A percentile compares a stretch with the other conserved stretches of the same genome.
These are phyloP conservation scores for Austroboletus novae-zelandiae DNA, from an alignment of 1,284 basidiomycete genomes.

Conservation along the genomic window DNA sequence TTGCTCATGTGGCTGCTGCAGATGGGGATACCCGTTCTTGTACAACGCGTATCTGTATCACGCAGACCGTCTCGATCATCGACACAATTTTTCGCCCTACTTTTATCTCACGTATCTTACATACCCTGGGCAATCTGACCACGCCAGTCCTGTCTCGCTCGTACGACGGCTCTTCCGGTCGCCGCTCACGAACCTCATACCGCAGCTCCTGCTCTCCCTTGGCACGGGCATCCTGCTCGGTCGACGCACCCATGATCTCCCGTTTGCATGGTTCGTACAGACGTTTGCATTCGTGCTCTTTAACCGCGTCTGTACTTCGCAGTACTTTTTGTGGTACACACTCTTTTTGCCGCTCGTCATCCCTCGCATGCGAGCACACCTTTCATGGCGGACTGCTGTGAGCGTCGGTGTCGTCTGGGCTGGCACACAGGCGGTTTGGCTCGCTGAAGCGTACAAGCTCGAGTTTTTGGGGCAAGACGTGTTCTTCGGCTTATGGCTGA, in stretches of 20 bases:
- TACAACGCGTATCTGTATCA: conserved; percentile 95
- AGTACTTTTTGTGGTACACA: conserved; percentile 99
- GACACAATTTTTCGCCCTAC: conserved; percentile 98
- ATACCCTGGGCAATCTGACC: conserved; percentile 43
- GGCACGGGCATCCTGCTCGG: conserved; percentile 68
- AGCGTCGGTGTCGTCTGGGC: conserved; percentile 60
- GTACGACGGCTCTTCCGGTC: conserved; percentile 52
- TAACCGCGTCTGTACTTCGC: conserved; percentile 97
- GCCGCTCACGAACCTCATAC: conserved; percentile 68
- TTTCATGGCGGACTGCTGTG: conserved; percentile 45
- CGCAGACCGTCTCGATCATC: conserved; percentile 85
- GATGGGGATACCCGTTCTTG: conserved; percentile 93
- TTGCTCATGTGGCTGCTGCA: conserved; percentile 31
- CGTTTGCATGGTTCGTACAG: conserved; percentile 89
- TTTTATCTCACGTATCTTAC: conserved; percentile 93
- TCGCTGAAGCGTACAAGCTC: conserved; percentile 82
- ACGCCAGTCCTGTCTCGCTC: conserved; percentile 38
- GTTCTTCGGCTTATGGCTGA: conserved; percentile 73
- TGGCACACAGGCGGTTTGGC: conserved; percentile 80
- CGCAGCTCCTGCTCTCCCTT: conserved; percentile 69
- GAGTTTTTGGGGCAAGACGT: conserved; percentile 81
- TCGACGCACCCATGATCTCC: conserved; percentile 51
- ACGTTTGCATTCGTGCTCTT: conserved; percentile 90
- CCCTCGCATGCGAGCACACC: conserved; percentile 48
- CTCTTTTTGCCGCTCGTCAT: conserved; percentile 85